phyloP scores from a whole-genome alignment of 2,329 filamentous ascomycete species.

The Ophiosphaerella herpotricha region DNA sequence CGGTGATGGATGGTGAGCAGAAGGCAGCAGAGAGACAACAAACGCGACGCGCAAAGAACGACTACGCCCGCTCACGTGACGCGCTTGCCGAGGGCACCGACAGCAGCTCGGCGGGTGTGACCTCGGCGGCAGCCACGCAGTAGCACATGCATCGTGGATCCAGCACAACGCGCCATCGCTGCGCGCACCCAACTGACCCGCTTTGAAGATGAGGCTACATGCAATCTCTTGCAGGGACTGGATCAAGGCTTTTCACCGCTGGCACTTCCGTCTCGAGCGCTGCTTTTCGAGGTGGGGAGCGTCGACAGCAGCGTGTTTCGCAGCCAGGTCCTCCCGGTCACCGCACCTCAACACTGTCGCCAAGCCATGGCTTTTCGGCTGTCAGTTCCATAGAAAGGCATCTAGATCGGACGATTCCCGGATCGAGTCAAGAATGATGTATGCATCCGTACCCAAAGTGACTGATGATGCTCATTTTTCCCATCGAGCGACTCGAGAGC shows the following conservation, averaged over 20 bases:
- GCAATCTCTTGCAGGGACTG: constrained; percentile 16
- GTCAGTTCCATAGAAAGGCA: constrained; percentile 16
- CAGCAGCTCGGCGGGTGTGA: too few relatives aligned
- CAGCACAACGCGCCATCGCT: constrained; percentile 17
- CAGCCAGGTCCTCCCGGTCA: constrained; percentile 19
- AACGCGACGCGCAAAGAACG: constrained; percentile 20
- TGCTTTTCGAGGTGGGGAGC: constrained; percentile 18
- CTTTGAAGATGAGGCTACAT: constrained; percentile 16
- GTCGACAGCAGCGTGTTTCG: constrained; percentile 8
- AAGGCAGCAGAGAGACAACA: constrained; percentile 2
- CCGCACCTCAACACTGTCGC: constrained; percentile 31
- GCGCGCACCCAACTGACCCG: constrained; percentile 33
- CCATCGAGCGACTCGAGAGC: constrained; percentile 17
- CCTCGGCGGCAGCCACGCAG: constrained; percentile 20
- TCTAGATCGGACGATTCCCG: not conserved
- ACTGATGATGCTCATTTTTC: constrained; percentile 27
- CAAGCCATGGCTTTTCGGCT: constrained; percentile 13
- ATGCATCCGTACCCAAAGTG: constrained; percentile 3
- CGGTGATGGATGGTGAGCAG: constrained; percentile 19
- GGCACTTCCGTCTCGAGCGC: constrained; percentile 8
- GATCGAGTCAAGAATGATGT: not conserved
- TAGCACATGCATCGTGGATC: constrained; percentile 9
- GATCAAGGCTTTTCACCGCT: constrained; percentile 30
- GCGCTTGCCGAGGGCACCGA: not conserved
- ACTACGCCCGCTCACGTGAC: constrained; percentile 21